Conservation (phyloP, 2,329 filamentous ascomycete species). For the Aspergillus ochraceoroseus region DNA sequence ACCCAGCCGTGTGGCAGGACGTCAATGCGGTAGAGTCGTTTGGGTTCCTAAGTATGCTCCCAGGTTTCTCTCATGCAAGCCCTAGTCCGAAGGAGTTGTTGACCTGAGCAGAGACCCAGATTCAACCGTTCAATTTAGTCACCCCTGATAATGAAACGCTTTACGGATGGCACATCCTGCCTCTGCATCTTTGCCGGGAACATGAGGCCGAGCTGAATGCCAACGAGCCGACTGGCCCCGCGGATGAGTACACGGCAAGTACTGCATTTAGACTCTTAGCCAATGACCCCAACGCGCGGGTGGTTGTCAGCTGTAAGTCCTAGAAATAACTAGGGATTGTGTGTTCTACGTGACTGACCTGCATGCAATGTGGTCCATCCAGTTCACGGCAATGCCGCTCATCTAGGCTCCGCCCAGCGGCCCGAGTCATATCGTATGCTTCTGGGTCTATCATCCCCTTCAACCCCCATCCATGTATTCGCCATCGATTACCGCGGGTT, state of each 20-base stretch:
- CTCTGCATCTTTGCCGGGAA: conserved; percentile 67
- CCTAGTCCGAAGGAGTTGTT: conserved; percentile 10
- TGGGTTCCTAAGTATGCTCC: conserved; percentile 72
- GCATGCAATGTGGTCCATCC: not conserved
- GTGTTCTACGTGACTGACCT: not conserved
- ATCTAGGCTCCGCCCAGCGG: conserved; percentile 72
- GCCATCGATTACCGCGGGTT: conserved; percentile 89
- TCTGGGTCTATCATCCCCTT: conserved; percentile 62
- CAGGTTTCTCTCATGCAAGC: not conserved
- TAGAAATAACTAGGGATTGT: too few species aligned
- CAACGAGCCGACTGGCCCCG: conserved; percentile 51
- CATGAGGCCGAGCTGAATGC: conserved; percentile 60
- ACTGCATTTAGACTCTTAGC: conserved; percentile 50
- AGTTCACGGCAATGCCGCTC: conserved; percentile 68
- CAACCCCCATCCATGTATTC: conserved; percentile 66
- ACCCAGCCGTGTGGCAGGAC: conserved; percentile 66
- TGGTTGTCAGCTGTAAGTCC: conserved; percentile 53
- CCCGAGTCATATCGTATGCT: conserved; percentile 73
- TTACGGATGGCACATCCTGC: conserved; percentile 88
- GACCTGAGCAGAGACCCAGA: conserved; percentile 64
- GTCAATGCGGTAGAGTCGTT: conserved; percentile 72
- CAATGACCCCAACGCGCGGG: conserved; percentile 47
- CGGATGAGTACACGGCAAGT: conserved; percentile 46
- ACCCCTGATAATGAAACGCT: conserved; percentile 72
- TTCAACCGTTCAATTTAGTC: conserved; percentile 73